Percentiles rank a stretch among this genome's conserved stretches.
These are phyloP conservation scores for Emydomyces testavorans DNA, from an alignment of 2,329 filamentous ascomycete genomes.

Conservation along the genomic window DNA sequence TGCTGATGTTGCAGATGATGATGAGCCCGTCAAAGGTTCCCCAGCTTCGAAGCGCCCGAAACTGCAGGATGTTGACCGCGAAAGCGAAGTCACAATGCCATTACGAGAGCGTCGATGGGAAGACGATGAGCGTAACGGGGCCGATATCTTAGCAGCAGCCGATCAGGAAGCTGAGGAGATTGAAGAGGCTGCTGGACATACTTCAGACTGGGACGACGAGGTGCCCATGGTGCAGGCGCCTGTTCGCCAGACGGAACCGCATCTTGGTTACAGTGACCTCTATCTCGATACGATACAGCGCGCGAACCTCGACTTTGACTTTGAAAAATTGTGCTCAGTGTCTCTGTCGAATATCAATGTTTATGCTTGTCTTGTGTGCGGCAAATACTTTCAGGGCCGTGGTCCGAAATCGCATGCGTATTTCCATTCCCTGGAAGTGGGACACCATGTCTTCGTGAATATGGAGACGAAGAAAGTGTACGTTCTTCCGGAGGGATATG, in stretches of 20 bases:
- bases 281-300: constrained; percentile 97
- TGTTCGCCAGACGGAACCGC: constrained; percentile 60
- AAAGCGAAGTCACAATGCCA: constrained; percentile 7
- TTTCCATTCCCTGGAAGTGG: constrained; percentile 89
- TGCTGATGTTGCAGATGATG: constrained; percentile 35
- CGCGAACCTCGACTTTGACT: constrained; percentile 89
- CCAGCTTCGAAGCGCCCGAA: constrained; percentile 37
- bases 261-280: constrained; percentile 83
- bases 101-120: constrained; percentile 26
- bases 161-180: constrained; percentile 53
- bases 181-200: constrained; percentile 25
- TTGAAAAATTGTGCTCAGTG: constrained; percentile 94
- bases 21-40: constrained; percentile 26
- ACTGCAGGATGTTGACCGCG: constrained; percentile 22
- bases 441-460: constrained; percentile 96
- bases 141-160: constrained; percentile 46
- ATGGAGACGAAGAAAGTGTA: constrained; percentile 52
- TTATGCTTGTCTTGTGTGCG: constrained; percentile 92
- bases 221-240: constrained; percentile 29
- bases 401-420: constrained; percentile 93
- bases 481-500: constrained; percentile 79
- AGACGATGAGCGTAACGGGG: constrained; percentile 28
- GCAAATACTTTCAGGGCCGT: constrained; percentile 93
- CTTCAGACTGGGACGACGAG: constrained; percentile 22
- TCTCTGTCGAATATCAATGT: constrained; percentile 97